A percentile compares a stretch with the other conserved stretches of the same genome.
Conservation (phyloP, 2,329 filamentous ascomycete genomes). For the Thielaviopsis ethacetica region DNA sequence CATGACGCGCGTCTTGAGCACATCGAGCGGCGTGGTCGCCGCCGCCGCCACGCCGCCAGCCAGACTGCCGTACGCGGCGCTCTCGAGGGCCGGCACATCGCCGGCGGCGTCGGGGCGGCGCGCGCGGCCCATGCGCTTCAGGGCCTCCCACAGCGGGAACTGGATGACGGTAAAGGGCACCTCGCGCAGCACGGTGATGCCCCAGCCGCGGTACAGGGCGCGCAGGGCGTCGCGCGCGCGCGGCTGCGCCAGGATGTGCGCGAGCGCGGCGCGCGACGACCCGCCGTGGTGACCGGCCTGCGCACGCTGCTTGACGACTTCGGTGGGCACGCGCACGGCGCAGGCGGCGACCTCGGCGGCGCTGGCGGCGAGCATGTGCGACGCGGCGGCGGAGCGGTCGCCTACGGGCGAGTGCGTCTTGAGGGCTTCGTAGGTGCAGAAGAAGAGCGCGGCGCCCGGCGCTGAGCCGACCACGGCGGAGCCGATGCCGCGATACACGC, state of each 20-base stretch:
- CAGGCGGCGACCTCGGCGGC: slow-evolving; percentile 86
- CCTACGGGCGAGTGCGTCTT: slow-evolving; percentile 25
- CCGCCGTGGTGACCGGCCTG: slow-evolving; percentile 73
- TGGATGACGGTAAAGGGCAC: slow-evolving; percentile 96
- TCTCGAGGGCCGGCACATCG: slow-evolving; percentile 56
- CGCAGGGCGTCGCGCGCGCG: slow-evolving; percentile 48
- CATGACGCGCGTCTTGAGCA: slow-evolving; percentile 96
- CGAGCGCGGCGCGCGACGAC: slow-evolving; percentile 48
- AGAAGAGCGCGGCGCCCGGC: slow-evolving; percentile 90
- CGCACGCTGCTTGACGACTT: slow-evolving; percentile 92
- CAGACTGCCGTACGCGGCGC: slow-evolving; percentile 67
- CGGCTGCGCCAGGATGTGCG: slow-evolving; percentile 42
- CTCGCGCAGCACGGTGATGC: slow-evolving; percentile 85
- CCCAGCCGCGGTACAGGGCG: slow-evolving; percentile 83
- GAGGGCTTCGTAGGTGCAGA: slow-evolving; percentile 76
- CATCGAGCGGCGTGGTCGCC: slow-evolving; percentile 82
- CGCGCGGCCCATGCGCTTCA: slow-evolving; percentile 56
- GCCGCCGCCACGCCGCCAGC: slow-evolving; percentile 76
- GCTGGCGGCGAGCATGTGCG: slow-evolving; percentile 32
- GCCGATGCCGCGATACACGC: slow-evolving; percentile 86
- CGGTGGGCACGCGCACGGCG: slow-evolving; percentile 80
- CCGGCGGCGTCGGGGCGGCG: slow-evolving; percentile 19
- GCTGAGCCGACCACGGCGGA: slow-evolving; percentile 81
- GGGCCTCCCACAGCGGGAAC: slow-evolving; percentile 88
- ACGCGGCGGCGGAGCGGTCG: too few species aligned